These are phyloP conservation scores for Hyaloscypha bicolor DNA, from an alignment of 495 filamentous ascomycete species.

Conservation along the genomic window DNA sequence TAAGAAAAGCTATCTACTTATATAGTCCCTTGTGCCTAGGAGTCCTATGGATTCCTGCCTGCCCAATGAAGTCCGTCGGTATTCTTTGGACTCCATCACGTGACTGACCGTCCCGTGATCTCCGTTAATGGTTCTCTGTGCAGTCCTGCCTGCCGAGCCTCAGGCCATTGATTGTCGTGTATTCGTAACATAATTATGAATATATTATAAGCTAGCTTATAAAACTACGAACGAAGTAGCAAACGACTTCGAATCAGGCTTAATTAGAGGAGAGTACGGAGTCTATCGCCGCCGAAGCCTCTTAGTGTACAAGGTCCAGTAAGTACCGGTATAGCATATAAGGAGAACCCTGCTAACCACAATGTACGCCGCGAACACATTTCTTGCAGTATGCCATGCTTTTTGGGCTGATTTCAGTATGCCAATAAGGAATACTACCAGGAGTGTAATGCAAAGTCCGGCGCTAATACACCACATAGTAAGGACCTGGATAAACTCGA, in stretches of 20 bases:
- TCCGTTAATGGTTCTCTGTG: too few relatives aligned
- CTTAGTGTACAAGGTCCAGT: background rate
- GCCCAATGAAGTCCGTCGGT: too few relatives aligned
- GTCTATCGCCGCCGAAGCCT: slow-evolving; percentile 4
- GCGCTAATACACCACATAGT: slow-evolving; percentile 9
- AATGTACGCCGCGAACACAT: slow-evolving; percentile 6
- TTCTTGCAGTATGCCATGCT: slow-evolving; percentile 8
- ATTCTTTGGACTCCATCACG: too few relatives aligned
- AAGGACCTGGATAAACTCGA: slow-evolving; percentile 6
- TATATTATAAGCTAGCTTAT: too few relatives aligned
- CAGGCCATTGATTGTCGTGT: too few relatives aligned
- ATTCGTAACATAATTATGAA: too few relatives aligned
- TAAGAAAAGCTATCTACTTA: too few relatives aligned
- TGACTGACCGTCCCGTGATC: too few relatives aligned
- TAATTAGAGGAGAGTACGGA: background rate
- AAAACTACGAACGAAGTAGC: background rate
- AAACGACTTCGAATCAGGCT: slow-evolving; percentile 5
- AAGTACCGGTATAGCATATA: background rate
- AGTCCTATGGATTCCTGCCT: too few relatives aligned
- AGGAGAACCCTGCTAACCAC: slow-evolving; percentile 7
- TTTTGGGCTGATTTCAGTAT: slow-evolving; percentile 14
- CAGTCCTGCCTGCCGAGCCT: too few relatives aligned
- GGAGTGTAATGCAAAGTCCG: slow-evolving; percentile 9
- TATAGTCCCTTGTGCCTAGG: too few relatives aligned
- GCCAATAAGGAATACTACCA: slow-evolving; percentile 13